Conservation (phyloP, 495 filamentous ascomycete species). For the Hypoxylon crocopeplum region DNA sequence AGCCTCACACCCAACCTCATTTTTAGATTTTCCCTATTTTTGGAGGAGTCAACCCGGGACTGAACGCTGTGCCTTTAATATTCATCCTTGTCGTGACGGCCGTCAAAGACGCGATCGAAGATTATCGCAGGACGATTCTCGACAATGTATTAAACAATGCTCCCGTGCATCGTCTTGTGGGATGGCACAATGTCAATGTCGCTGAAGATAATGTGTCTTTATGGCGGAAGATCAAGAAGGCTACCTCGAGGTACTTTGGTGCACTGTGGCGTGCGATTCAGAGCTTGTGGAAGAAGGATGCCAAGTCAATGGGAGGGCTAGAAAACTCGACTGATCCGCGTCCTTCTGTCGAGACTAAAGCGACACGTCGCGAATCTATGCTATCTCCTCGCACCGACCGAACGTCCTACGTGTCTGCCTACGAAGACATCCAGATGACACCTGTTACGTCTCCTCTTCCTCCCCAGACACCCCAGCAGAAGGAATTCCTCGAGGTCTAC, state of each 20-base stretch:
- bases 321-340: constrained; percentile 53
- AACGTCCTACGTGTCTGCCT: constrained; percentile 63
- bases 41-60: constrained; percentile 85
- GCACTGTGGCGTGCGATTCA: constrained; percentile 57
- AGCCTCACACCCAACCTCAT: constrained; percentile 17
- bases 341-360: constrained; percentile 68
- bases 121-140: constrained; percentile 89
- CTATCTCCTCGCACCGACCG: constrained; percentile 60
- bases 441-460: constrained; percentile 85
- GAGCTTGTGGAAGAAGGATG: constrained; percentile 53
- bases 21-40: constrained; percentile 93
- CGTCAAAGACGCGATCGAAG: constrained; percentile 97
- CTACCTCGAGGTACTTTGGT: constrained; percentile 70
- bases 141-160: constrained; percentile 98
- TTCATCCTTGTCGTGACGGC: constrained; percentile 92
- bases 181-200: constrained; percentile 94
- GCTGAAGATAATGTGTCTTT: constrained; percentile 81
- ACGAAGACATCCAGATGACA: constrained; percentile 87
- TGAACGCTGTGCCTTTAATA: constrained; percentile 91
- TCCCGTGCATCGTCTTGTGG: constrained; percentile 84
- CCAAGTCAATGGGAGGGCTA: constrained; percentile 18
- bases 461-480: constrained; percentile 35
- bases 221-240: constrained; percentile 95
- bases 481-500: constrained; percentile 39
- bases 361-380: constrained; percentile 64